A percentile compares a stretch with the other conserved stretches of the same genome.
Conservation (phyloP, 352 stramenopile species). For the Plasmopara viticola region DNA sequence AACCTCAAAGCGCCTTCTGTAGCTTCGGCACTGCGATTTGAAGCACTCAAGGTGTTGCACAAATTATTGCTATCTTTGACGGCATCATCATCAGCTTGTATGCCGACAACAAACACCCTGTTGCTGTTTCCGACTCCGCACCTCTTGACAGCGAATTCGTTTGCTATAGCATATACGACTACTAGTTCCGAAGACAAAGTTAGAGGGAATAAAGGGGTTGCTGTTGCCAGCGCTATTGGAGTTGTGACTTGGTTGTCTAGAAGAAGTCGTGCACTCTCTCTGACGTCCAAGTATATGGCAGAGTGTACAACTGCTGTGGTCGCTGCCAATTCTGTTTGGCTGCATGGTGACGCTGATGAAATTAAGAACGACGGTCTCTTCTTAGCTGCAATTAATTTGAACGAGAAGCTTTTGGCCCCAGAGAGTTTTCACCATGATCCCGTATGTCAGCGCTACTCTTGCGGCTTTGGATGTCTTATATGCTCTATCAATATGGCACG, state of each 20-base stretch:
- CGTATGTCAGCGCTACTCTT: slow-evolving; percentile 33
- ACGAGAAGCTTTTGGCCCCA: slow-evolving; percentile 47
- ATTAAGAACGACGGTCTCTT: slow-evolving; percentile 25
- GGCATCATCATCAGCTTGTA: slow-evolving; percentile 11
- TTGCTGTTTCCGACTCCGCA: slow-evolving; percentile 42
- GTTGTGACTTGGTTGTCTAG: slow-evolving; percentile 69
- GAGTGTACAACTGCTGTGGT: slow-evolving; percentile 60
- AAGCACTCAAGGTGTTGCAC: slow-evolving; percentile 58
- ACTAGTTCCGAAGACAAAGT: slow-evolving; percentile 14
- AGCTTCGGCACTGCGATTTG: slow-evolving; percentile 51
- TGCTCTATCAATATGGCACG: slow-evolving; percentile 53
- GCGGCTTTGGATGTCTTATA: slow-evolving; percentile 33
- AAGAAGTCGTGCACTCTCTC: slow-evolving; percentile 46
- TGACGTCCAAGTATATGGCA: slow-evolving; percentile 66
- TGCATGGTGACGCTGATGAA: slow-evolving; percentile 16
- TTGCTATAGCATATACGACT: slow-evolving; percentile 12
- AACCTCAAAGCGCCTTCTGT: slow-evolving; percentile 39
- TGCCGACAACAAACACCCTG: slow-evolving; percentile 33
- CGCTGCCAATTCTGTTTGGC: slow-evolving; percentile 31
- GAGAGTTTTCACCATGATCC: slow-evolving; percentile 58
- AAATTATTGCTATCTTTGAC: slow-evolving; percentile 40
- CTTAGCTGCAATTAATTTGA: slow-evolving; percentile 31
- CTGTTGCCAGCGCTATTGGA: slow-evolving; percentile 56
- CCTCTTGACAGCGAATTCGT: slow-evolving; percentile 30
- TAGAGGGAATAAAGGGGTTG: slow-evolving; percentile 50